Evolutionary conservation across 306 rosid species (phyloP).

Genomic region (Rosa multiflora): DNA sequence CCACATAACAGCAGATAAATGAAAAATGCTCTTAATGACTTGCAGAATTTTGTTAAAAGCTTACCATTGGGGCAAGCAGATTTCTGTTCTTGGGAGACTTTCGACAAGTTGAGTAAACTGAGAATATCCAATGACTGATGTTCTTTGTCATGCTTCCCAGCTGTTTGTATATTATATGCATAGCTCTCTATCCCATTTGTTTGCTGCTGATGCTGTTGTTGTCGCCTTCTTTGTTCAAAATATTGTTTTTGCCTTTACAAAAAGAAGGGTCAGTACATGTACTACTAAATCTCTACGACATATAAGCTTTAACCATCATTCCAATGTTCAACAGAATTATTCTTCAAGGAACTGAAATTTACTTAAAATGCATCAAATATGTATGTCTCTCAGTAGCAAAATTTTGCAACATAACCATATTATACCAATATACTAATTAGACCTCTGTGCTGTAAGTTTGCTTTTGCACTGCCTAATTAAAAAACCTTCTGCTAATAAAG

Average conservation of each 20-base stretch:
- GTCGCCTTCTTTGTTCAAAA: slow-evolving; percentile 85
- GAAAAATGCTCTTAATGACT: background rate
- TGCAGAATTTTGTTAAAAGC: slow-evolving; percentile 4
- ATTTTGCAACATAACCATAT: background rate
- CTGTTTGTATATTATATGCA: slow-evolving; percentile 31
- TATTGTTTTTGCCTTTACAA: slow-evolving; percentile 86
- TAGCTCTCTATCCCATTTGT: slow-evolving; percentile 43
- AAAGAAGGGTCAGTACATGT: slow-evolving; percentile 18
- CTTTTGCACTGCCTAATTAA: no score
- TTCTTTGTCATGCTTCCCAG: slow-evolving; percentile 46
- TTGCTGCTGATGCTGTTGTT: slow-evolving; percentile 55
- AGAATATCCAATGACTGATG: slow-evolving; percentile 76
- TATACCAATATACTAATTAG: background rate
- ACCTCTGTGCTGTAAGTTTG: background rate
- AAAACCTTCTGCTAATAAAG: background rate
- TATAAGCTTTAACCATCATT: background rate
- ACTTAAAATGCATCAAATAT: background rate
- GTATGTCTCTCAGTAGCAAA: slow-evolving; percentile 1
- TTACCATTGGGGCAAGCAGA: slow-evolving; percentile 46
- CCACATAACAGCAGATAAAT: slow-evolving; percentile 12
- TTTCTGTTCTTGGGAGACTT: slow-evolving; percentile 40
- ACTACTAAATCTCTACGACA: slow-evolving; percentile 5
- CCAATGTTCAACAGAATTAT: background rate
- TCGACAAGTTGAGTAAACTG: slow-evolving; percentile 68
- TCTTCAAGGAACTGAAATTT: background rate